Evolutionary conservation across 352 stramenopile genomes (phyloP).

Genomic region (Pythium insidiosum): DNA sequence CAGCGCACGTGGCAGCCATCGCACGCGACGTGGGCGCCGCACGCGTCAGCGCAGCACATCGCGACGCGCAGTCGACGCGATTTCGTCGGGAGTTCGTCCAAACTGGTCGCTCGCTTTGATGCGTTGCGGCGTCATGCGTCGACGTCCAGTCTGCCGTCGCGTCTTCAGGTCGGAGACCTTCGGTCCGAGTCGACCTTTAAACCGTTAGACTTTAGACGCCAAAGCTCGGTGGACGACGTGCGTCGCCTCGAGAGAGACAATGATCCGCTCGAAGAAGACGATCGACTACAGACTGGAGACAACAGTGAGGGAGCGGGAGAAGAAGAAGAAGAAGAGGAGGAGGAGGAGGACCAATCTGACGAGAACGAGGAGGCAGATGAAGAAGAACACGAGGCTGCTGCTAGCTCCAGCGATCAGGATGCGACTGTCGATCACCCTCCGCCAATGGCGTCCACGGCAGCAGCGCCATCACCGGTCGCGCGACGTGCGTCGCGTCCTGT

Average conservation of each 20-base stretch:
- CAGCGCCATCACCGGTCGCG: background rate
- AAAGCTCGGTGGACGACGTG: too few species aligned
- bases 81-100: too few species aligned
- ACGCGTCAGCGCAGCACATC: slow-evolving; percentile 36
- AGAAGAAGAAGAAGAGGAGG: slow-evolving; percentile 3
- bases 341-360: slow-evolving; percentile 3
- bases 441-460: background rate
- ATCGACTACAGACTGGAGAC: too few species aligned
- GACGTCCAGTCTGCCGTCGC: too few species aligned
- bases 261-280: too few species aligned
- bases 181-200: too few species aligned
- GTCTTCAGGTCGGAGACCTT: too few species aligned
- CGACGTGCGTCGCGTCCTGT: slow-evolving; percentile 1
- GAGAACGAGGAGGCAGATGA: slow-evolving; percentile 1
- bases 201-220: too few species aligned
- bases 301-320: background rate
- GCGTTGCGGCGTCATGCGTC: too few species aligned
- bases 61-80: slow-evolving; percentile 19
- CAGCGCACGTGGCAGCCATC: slow-evolving; percentile 29
- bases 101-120: slow-evolving; percentile 28
- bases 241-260: too few species aligned
- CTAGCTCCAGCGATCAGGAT: background rate
- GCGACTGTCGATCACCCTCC: slow-evolving; percentile 1
- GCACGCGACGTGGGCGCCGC: slow-evolving; percentile 27
- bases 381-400: background rate